Base-by-base conservation (phyloP, 2,329 filamentous ascomycete genomes). In the Scedosporium aurantiacum region DNA sequence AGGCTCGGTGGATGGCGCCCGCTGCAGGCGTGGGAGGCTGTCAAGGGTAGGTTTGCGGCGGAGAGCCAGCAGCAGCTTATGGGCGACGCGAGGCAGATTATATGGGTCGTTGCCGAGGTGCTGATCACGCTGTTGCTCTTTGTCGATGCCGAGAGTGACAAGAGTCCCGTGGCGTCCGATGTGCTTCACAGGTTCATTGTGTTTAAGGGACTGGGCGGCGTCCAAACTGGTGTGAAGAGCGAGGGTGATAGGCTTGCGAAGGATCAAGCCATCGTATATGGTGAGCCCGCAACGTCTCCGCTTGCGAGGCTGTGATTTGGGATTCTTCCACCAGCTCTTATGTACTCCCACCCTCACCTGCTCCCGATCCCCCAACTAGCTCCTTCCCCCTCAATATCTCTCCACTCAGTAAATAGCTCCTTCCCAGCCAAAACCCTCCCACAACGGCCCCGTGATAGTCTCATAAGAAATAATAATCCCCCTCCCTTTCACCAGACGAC, bases 51-150 rank as follows among this genome's bases (percentile, higher is more conserved):
- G 14, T 62, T 82, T 14, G 73, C 73, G 16, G 60, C 50, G 0
- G 70, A 68, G 10, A 62, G 70, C 0, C 71, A 76, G 57, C 71
- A 69, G 1, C 71, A 72, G 2, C 71, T 84, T 63, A 67, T 82
- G 41, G 72, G 73, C 1, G 74, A 80, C 32, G 79, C 78, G 1
- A 73, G 80, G 55, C 70, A 72, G 4, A 63, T 81, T 1, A 69
- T 79, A 2, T 80, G 76, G 71, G 64, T 66, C 2, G 67, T 77
- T 1, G 76, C 78, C 0, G 76, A 81, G 60, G 67, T 78, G 6
- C 61, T 79, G 27, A 74, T 78, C 21, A 74, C 72, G 7, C 67
- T 74, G n/a, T 65, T 82, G 56, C 70, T 79, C 43, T 66, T 73
- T 47, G 70, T 76, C 1, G 78, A 80, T 62, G 72, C 72, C 1